Conservation (phyloP, 257 asterid species). For the Ilex asprella region DNA sequence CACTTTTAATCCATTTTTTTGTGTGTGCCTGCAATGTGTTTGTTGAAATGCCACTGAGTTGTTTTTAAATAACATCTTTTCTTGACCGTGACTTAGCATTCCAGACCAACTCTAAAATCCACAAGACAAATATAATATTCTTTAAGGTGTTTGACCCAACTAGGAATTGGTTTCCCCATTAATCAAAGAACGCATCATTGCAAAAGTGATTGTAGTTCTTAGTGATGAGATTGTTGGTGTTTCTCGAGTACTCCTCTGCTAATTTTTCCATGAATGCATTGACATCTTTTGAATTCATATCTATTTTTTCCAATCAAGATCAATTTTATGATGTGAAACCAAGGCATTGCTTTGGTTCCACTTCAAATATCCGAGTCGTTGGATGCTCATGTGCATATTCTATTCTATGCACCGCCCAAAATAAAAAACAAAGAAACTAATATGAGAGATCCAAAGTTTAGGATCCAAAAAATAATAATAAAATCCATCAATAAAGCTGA, state of each 20-base stretch:
- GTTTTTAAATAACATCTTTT: too few relatives aligned
- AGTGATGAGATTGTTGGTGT: constrained; percentile 47
- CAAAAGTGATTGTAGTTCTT: constrained; percentile 76
- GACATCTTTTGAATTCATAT: constrained; percentile 31
- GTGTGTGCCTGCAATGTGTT: too few relatives aligned
- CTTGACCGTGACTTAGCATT: too few relatives aligned
- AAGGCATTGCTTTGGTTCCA: constrained; percentile 66
- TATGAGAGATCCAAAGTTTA: too few relatives aligned
- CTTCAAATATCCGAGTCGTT: constrained; percentile 60
- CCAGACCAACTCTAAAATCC: too few relatives aligned
- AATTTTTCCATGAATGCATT: constrained; percentile 41
- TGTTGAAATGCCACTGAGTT: too few relatives aligned
- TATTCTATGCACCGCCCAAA: constrained; percentile 42
- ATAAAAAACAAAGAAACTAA: neutral
- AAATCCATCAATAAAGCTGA: too few relatives aligned
- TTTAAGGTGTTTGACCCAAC: constrained; percentile 60
- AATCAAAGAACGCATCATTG: constrained; percentile 42
- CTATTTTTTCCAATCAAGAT: constrained; percentile 54
- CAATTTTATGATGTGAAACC: constrained; percentile 61
- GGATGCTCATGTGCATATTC: constrained; percentile 69
- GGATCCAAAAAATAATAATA: too few relatives aligned
- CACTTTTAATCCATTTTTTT: too few relatives aligned
- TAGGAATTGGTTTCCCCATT: constrained; percentile 47
- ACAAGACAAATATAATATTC: too few relatives aligned
- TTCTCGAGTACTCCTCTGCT: constrained; percentile 38